Evolutionary conservation across 2,329 filamentous ascomycete genomes (phyloP).

Genomic region (Davidsoniella neocaledoniae): DNA sequence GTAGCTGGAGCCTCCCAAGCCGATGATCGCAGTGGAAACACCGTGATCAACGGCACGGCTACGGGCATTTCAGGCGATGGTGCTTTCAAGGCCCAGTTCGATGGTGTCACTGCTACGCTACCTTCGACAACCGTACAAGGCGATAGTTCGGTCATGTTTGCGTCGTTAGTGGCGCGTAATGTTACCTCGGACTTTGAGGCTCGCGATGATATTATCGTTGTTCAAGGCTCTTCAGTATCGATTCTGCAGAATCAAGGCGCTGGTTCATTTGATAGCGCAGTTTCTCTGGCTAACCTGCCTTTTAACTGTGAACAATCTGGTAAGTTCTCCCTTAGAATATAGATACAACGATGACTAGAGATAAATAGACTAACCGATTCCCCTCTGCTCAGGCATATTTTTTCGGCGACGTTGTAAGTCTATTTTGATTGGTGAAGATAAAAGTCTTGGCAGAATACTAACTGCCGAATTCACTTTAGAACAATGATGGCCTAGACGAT

Average conservation of each 20-base stretch:
- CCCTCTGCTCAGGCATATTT: neutral
- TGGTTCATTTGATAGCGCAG: neutral
- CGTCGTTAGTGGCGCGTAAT: conserved; percentile 9
- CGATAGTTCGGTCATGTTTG: conserved; percentile 9
- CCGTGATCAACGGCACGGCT: conserved; percentile 2
- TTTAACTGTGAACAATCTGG: conserved; percentile 5
- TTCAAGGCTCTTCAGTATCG: neutral
- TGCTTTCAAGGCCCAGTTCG: conserved; percentile 1
- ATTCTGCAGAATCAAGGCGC: neutral
- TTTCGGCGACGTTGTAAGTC: conserved; percentile 10
- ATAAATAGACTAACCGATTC: neutral
- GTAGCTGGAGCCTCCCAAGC: conserved; percentile 1
- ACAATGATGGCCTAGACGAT: conserved; percentile 17
- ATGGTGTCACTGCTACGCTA: neutral
- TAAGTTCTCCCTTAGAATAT: neutral
- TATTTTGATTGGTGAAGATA: too few relatives aligned
- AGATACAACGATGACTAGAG: neutral
- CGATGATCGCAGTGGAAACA: neutral
- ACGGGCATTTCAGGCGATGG: conserved; percentile 6
- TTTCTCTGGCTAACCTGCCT: neutral
- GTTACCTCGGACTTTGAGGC: neutral
- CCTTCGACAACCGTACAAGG: neutral
- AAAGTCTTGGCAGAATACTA: neutral
- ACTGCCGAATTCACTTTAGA: neutral
- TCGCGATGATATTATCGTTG: conserved; percentile 5